Evolutionary conservation across 1,284 basidiomycete species (phyloP).

Genomic region (Rhodotorula sp.): DNA sequence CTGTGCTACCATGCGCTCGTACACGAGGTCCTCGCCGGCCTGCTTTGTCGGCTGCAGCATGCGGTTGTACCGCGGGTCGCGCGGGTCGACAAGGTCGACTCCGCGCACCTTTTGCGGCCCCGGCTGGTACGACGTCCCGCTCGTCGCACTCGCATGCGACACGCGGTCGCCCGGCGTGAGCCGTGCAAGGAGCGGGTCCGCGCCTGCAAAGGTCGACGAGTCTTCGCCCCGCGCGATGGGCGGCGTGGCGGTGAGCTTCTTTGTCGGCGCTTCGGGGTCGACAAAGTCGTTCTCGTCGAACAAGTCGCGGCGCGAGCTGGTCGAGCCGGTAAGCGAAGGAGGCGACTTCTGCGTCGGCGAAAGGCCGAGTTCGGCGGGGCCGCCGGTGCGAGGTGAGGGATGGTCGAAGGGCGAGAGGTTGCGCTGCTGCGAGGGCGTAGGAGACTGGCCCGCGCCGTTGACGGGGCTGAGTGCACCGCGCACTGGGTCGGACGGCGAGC

Average conservation of each 20-base stretch:
- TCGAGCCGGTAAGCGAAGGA: neutral
- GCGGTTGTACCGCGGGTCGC: conserved; percentile 39
- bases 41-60: conserved; percentile 35
- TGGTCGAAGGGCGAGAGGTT: neutral
- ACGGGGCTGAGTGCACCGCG: neutral
- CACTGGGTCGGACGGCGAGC: neutral
- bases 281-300: conserved; percentile 27
- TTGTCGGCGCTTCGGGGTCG: conserved; percentile 35
- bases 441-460: neutral
- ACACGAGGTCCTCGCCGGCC: conserved; percentile 26
- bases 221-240: conserved; percentile 59
- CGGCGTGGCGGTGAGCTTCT: conserved; percentile 72
- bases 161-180: neutral
- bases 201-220: too few relatives aligned
- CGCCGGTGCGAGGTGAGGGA: neutral
- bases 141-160: neutral
- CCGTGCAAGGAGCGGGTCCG: neutral
- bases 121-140: neutral
- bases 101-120: conserved; percentile 25
- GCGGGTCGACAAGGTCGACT: conserved; percentile 39
- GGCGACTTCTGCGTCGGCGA: neutral
- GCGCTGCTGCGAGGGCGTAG: neutral
- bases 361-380: neutral
- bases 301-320: conserved; percentile 1
- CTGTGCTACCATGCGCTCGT: conserved; percentile 23